Percentiles rank a stretch among this genome's conserved stretches.
Evolutionary conservation across 1,284 basidiomycete genomes (phyloP).

Genomic region (Pholiota adiposa): DNA sequence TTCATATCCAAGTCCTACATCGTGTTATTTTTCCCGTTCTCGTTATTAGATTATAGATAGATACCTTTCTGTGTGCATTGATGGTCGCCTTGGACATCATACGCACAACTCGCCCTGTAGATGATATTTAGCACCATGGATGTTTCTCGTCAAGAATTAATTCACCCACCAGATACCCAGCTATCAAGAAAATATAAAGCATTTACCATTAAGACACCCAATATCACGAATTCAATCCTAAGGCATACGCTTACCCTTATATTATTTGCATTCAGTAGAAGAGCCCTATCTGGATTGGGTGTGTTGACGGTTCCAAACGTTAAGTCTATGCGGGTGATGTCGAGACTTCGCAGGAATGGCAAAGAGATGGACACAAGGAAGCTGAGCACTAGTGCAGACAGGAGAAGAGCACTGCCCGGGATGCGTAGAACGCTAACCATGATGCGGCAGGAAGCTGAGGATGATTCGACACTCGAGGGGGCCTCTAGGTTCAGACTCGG

Average conservation of each 20-base stretch:
- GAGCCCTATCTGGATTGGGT: not conserved
- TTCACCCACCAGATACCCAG: constrained; percentile 61
- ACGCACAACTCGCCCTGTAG: constrained; percentile 59
- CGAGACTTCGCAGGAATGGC: not conserved
- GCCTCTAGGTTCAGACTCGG: no score
- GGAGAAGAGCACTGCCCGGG: not conserved
- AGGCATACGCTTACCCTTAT: not conserved
- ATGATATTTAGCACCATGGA: not conserved
- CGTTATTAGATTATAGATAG: constrained; percentile 5
- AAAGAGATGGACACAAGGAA: not conserved
- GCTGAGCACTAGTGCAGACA: not conserved
- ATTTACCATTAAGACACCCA: no score
- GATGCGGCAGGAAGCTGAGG: not conserved
- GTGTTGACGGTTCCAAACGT: no score
- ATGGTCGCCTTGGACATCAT: constrained; percentile 44
- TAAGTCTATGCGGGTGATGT: not conserved
- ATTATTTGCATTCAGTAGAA: not conserved
- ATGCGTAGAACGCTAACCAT: not conserved
- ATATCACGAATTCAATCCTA: no score
- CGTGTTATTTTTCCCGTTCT: not conserved
- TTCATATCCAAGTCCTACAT: constrained; percentile 57
- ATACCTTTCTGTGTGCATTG: constrained; percentile 48
- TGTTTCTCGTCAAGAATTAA: not conserved
- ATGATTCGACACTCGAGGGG: no score
- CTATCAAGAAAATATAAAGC: constrained; percentile 33